A percentile compares a stretch with the other conserved stretches of the same genome.
phyloP scores from a whole-genome alignment of 164 flowering plant species.

The Magnolia kwangsiensis region DNA sequence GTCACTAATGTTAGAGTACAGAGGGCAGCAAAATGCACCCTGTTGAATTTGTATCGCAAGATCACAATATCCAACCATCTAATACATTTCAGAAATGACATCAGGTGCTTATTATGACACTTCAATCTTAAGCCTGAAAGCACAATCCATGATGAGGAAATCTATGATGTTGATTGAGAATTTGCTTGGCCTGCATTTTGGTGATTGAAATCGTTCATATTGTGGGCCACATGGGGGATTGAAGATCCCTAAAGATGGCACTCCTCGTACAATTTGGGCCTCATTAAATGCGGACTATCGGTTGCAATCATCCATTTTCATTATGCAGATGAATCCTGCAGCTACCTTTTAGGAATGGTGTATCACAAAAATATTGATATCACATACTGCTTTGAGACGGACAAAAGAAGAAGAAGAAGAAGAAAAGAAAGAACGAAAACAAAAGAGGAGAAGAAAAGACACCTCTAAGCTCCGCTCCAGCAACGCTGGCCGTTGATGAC shows the following conservation, averaged over 20 bases:
- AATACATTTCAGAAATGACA: no score
- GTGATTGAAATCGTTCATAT: not conserved
- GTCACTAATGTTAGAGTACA: no score
- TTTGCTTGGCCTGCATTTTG: not conserved
- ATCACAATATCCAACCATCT: not conserved
- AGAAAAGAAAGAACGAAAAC: no score
- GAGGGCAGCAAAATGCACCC: no score
- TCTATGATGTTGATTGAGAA: not conserved
- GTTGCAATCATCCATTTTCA: not conserved
- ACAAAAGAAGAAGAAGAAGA: no score
- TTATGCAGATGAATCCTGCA: not conserved
- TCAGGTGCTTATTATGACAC: not conserved
- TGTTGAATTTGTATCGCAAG: no score
- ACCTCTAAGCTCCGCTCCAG: slow-evolving; percentile 92
- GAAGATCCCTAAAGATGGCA: not conserved
- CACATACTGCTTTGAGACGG: not conserved
- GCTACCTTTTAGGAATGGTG: not conserved
- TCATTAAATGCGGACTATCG: not conserved
- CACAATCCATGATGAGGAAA: not conserved
- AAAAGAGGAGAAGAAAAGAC: not conserved
- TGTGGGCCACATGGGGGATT: not conserved
- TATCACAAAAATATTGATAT: not conserved
- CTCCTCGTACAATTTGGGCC: not conserved
- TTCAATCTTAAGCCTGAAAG: not conserved
- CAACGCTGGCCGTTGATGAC: slow-evolving; percentile 49